Evolutionary conservation across 352 stramenopile genomes (phyloP), one percentile per base, ranked within the genome.

Genomic region (Phytophthora cactorum): DNA sequence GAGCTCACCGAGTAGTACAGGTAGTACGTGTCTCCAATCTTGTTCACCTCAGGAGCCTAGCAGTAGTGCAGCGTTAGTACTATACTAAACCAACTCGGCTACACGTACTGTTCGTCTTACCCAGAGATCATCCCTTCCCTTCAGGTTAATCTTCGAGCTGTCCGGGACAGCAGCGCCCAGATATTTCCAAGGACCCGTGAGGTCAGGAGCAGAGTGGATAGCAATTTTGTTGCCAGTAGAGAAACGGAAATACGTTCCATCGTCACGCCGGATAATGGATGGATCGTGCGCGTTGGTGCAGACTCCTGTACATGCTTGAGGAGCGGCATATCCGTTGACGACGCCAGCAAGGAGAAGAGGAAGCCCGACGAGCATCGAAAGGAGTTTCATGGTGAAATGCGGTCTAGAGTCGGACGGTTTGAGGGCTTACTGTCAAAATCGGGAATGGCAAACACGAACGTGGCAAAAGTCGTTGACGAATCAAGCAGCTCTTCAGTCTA

Each of bases 221-320:
- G 78, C 73, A 45, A 87, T 79, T 43, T 83, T 81, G 59, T 68
- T 72, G n/a, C 77, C 77, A 0, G 79, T 88, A 3, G 74, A 83
- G 70, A 88, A 85, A n/a, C 76, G 76, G 55, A 83, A 88, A 64
- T 88, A 88, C 12, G 68, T 88, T 62, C 79, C 77, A 56, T 88
- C 74, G 15, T 59, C 47, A 25, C 74, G 71, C n/a, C 77, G 74
- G 54, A 85, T 84, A 52, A 88, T 83, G 44, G 79, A 77, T 8
- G 79, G 77, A 32, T 88, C 77, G 55, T 88, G 79, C 1, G 77
- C 66, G 27, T 88, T 85, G 32, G 63, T 75, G 32, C 70, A 79
- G 32, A 59, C 66, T 7, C 71, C 71, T 34, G 58, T 56, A 43
- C 71, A 79, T 9, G 45, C 52, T 38, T 71, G 52, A 1, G 71